Conservation (phyloP, 306 rosid species). For the Crotalaria pallida region DNA sequence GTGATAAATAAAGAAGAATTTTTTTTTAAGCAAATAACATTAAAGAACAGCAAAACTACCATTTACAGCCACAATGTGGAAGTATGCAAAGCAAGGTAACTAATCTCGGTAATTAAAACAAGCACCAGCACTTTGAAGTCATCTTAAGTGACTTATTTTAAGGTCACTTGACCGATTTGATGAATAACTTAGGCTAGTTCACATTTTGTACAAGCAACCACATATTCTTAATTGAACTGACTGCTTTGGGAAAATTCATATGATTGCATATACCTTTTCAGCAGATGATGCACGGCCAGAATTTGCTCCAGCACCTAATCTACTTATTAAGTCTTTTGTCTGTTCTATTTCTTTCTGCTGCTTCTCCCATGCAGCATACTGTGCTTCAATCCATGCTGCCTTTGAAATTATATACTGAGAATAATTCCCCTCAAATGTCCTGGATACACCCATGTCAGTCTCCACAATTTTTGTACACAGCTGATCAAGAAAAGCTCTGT, state of each 20-base stretch:
- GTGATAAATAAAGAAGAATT: slow-evolving; percentile 24
- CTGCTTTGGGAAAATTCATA: background rate
- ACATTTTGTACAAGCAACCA: slow-evolving; percentile 3
- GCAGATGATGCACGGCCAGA: slow-evolving; percentile 97
- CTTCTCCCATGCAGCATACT: slow-evolving; percentile 95
- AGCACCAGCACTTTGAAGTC: background rate
- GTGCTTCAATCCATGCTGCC: slow-evolving; percentile 87
- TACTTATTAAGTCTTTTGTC: slow-evolving; percentile 66
- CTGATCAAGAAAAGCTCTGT: slow-evolving; percentile 96
- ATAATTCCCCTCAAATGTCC: slow-evolving; percentile 84
- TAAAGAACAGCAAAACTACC: slow-evolving; percentile 4
- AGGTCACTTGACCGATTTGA: slow-evolving; percentile 6
- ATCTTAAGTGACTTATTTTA: background rate
- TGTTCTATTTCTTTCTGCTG: slow-evolving; percentile 97
- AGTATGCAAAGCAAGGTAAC: slow-evolving; percentile 18
- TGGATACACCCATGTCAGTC: slow-evolving; percentile 91
- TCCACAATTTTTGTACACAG: slow-evolving; percentile 98
- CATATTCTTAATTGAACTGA: slow-evolving; percentile 3
- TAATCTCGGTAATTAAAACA: slow-evolving; percentile 4
- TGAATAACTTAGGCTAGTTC: background rate
- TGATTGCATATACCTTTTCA: slow-evolving; percentile 59
- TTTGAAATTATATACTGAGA: slow-evolving; percentile 66
- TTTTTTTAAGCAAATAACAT: slow-evolving; percentile 14
- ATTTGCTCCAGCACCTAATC: slow-evolving; percentile 95
- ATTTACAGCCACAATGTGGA: background rate